Conservation (phyloP, 176 grass and related monocot species). For the Cenchrus americanus region DNA sequence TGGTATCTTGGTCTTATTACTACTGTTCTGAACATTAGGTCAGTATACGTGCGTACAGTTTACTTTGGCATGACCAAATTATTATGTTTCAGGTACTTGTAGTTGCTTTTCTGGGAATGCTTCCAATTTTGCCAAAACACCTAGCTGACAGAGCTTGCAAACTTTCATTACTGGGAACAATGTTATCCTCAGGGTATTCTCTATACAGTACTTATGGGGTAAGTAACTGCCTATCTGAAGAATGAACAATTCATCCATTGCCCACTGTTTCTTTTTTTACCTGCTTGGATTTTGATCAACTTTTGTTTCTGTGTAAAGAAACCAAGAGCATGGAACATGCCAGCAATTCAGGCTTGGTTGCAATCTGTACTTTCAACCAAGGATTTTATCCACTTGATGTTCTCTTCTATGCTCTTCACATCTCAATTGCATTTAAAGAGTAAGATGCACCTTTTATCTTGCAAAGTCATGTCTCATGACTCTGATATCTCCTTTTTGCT, state of each 20-base stretch:
- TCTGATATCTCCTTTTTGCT: not conserved
- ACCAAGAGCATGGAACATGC: constrained; percentile 83
- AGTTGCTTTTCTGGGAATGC: constrained; percentile 88
- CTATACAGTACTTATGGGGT: constrained; percentile 80
- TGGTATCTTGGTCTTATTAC: not conserved
- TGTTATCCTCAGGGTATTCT: constrained; percentile 69
- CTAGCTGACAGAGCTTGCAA: constrained; percentile 81
- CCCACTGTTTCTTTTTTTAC: not conserved
- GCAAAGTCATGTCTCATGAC: not conserved
- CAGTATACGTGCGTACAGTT: not conserved
- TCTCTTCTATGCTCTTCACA: constrained; percentile 71
- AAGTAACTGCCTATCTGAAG: constrained; percentile 39
- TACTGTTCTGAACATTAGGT: not conserved
- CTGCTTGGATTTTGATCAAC: not conserved
- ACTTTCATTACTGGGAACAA: constrained; percentile 84
- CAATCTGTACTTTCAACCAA: constrained; percentile 68
- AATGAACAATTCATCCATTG: not conserved
- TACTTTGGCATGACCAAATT: not conserved
- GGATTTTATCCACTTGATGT: constrained; percentile 93
- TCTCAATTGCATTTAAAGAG: constrained; percentile 82
- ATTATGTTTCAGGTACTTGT: constrained; percentile 65
- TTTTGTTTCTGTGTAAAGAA: constrained; percentile 52
- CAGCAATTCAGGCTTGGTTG: constrained; percentile 74
- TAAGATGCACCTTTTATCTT: constrained; percentile 39
- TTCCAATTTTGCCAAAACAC: constrained; percentile 73